Conservation (phyloP, 2,329 filamentous ascomycete genomes). For the Penicillium janthinellum region DNA sequence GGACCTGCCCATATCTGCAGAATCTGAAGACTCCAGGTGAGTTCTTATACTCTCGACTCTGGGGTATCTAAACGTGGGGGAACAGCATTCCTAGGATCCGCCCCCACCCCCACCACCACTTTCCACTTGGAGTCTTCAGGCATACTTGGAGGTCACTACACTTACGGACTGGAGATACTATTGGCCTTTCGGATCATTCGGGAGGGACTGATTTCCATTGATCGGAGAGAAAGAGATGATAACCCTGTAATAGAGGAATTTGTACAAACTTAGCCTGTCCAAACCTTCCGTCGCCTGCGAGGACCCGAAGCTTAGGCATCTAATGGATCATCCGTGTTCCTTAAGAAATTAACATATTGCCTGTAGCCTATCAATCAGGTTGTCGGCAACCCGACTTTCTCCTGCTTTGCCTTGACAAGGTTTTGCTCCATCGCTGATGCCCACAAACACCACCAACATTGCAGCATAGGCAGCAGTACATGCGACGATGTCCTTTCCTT, state of each 20-base stretch:
- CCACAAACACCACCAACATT: no score
- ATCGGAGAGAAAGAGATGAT: neutral
- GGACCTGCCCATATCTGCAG: no score
- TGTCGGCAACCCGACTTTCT: no score
- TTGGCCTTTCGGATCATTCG: neutral
- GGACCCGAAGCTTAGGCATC: no score
- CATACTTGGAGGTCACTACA: neutral
- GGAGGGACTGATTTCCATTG: neutral
- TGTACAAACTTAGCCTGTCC: neutral
- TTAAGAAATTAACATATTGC: no score
- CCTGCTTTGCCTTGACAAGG: no score
- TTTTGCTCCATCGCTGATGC: no score
- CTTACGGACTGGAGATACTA: neutral
- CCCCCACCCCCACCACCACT: conserved; percentile 30
- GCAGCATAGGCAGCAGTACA: no score
- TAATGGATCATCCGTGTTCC: no score
- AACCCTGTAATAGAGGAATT: neutral
- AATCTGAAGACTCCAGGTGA: neutral
- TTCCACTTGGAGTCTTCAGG: neutral
- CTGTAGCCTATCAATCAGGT: no score
- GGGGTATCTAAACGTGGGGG: neutral
- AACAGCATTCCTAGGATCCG: conserved; percentile 9
- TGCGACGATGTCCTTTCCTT: no score
- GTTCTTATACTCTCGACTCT: neutral
- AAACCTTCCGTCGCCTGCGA: no score